phyloP scores from a whole-genome alignment of 2,329 filamentous ascomycete species.

The Trichoderma aggressivum region DNA sequence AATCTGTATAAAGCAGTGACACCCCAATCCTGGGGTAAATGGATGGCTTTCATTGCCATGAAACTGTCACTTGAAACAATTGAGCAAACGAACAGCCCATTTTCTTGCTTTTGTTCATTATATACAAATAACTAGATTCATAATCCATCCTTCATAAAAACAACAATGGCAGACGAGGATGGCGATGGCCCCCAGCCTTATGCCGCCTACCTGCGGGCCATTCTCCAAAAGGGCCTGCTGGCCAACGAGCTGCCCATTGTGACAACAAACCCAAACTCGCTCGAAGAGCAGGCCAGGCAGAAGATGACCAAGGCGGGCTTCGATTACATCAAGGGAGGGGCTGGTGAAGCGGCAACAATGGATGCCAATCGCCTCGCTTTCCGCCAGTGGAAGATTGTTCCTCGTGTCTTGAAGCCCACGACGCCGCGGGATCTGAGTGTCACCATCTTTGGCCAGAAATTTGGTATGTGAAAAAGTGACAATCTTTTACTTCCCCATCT shows the following conservation, averaged over 20 bases:
- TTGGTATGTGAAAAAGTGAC: conserved; percentile 31
- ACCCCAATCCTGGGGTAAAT: background rate
- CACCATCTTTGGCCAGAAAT: conserved; percentile 50
- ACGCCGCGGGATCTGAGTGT: conserved; percentile 47
- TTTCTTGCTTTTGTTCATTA: background rate
- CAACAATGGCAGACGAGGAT: conserved; percentile 21
- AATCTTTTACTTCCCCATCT: background rate
- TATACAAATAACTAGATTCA: background rate
- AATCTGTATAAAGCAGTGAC: background rate
- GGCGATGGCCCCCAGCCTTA: conserved; percentile 29
- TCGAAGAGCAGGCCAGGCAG: conserved; percentile 53
- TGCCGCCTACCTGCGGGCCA: conserved; percentile 43
- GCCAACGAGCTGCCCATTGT: conserved; percentile 46
- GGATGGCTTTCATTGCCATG: background rate
- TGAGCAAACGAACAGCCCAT: background rate
- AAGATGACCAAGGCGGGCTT: conserved; percentile 47
- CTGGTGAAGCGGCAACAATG: conserved; percentile 59
- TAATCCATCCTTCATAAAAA: background rate
- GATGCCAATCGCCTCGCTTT: conserved; percentile 58
- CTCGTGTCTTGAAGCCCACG: conserved; percentile 47
- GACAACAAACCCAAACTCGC: conserved; percentile 56
- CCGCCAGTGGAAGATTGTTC: conserved; percentile 49
- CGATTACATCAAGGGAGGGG: conserved; percentile 61
- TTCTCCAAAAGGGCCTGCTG: conserved; percentile 53
- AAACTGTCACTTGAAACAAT: background rate